Evolutionary conservation across 495 filamentous ascomycete species (phyloP), one percentile per base, ranked within the genome.

Genomic region (Talaromyces stipitatus): DNA sequence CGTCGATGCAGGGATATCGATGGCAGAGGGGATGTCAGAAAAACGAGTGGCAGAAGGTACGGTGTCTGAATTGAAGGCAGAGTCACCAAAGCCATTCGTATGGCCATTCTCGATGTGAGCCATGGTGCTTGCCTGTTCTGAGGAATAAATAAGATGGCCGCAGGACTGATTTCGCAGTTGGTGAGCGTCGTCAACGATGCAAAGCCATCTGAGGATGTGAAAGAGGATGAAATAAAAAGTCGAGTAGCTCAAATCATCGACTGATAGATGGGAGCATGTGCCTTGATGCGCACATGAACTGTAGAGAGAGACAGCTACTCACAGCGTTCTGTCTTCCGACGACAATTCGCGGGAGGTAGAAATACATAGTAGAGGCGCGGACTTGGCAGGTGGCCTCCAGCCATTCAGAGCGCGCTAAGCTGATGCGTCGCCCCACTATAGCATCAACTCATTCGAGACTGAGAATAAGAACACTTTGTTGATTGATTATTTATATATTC

Each of bases 1-100:
- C 32, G 77, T 85, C 46, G 86, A 86, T 50, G 95, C 87, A 52
- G 92, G 91, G 66, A 97, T 91, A 65, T 96, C 92, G 70, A 97
- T 92, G 53, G 86, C 86, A 23, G 83, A 78, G 28, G 91, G 90
- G 45, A 96, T 95, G 66, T 96, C 90, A 54, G 87, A 86, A 74
- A 96, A 98, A 60, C 94, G 88, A 52, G 71, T 58, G 36, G 60
- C 65, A 20, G 65, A 45, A 46, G 61, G 41, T 1, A 64, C 63
- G 26, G 46, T 69, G 18, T 62, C 47, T 5, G 62, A 16, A 27
- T 66, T 54, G 16, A 65, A 46, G 20, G 67, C 55, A 3, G 71
- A 65, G 23, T 70, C 67, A 14, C 70, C 72, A 24, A 70, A 58
- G 62, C 78, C 80, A 73, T 84, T 84, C 51, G 75, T 58, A 61